Base-by-base conservation (phyloP, 352 stramenopile species). In the Globisporangium cylindrosporum region DNA sequence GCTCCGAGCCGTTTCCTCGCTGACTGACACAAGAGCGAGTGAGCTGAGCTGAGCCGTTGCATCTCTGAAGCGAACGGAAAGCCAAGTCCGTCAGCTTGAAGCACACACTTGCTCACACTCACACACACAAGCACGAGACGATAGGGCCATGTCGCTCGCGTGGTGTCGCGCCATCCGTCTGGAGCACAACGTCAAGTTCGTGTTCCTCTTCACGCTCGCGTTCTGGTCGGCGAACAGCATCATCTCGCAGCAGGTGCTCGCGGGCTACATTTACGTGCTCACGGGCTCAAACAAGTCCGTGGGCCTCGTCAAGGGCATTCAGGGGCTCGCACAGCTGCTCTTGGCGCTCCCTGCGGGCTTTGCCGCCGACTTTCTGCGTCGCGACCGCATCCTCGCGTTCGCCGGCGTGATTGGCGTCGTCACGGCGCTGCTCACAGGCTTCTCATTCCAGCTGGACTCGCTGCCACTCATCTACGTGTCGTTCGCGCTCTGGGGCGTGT, bases 401-500 rank as follows among this genome's bases (percentile, higher is more conserved):
- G 75, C 81, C 0, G 84, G 73, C 2, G 65, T 63, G 3, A 46
- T 90, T 54, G 82, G 82, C 4, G 48, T 86, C 5, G 48, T 71
- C 20, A 68, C 72, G n/a, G 74, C 80, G 9, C 24, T 86, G 1
- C 49, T 86, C 25, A 89, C 76, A 3, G 74, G 70, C 4, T 59
- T 86, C 22, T 76, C 83, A 7, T 78, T 91, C 62, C 64, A 84
- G 29, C 64, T 87, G 15, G 74, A 67, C 0, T 62, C 76, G 34
- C 70, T 92, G 29, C 53, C 64, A 49, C 70, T 88, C 22, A 78
- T 95, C 29, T 91, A 90, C 65, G 41, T 80, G 4, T 72, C 82
- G 9, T 92, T 96, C 67, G 79, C 64, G 6, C 59, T 96, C 3
- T 97, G 89, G 86, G 91, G 91, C 20, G 62, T 80, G n/a, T 95